Evolutionary conservation across 495 filamentous ascomycete species (phyloP).

Genomic region (Podospora australis): DNA sequence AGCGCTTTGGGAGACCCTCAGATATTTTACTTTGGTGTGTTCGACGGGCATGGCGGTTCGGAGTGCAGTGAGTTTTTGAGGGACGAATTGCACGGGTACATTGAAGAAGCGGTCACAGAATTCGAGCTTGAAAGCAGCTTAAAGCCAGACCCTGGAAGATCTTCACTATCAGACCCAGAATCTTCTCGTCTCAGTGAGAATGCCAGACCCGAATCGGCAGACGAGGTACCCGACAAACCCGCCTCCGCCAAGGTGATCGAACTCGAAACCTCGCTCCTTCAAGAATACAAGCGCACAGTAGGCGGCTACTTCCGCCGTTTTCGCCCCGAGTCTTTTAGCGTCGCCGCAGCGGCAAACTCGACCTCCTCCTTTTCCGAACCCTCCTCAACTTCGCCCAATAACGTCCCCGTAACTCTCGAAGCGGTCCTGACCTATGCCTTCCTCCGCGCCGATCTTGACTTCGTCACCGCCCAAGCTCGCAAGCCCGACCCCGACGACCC

Average conservation of each 20-base stretch:
- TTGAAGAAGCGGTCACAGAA: constrained; percentile 67
- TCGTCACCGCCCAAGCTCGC: constrained; percentile 75
- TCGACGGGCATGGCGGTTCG: constrained; percentile 89
- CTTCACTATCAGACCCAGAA: constrained; percentile 9
- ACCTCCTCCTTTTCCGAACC: background rate
- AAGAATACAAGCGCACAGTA: constrained; percentile 74
- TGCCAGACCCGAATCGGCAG: background rate
- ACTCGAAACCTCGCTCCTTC: constrained; percentile 61
- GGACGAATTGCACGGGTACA: constrained; percentile 78
- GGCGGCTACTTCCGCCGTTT: constrained; percentile 94
- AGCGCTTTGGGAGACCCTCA: constrained; percentile 81
- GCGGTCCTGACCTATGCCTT: constrained; percentile 83
- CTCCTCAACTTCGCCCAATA: constrained; percentile 13
- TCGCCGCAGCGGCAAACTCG: constrained; percentile 20
- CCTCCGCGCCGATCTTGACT: constrained; percentile 84
- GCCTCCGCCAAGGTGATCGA: constrained; percentile 43
- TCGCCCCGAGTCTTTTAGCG: constrained; percentile 57
- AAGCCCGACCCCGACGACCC: constrained; percentile 64
- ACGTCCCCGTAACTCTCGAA: constrained; percentile 43
- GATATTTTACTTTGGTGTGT: constrained; percentile 94
- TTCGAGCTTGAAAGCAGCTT: constrained; percentile 74
- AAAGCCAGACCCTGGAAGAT: constrained; percentile 20
- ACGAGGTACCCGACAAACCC: constrained; percentile 16
- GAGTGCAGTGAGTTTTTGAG: constrained; percentile 85
- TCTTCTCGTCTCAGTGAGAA: background rate